phyloP scores from a whole-genome alignment of 306 rosid genomes.

The Astragalus glycyphyllos region DNA sequence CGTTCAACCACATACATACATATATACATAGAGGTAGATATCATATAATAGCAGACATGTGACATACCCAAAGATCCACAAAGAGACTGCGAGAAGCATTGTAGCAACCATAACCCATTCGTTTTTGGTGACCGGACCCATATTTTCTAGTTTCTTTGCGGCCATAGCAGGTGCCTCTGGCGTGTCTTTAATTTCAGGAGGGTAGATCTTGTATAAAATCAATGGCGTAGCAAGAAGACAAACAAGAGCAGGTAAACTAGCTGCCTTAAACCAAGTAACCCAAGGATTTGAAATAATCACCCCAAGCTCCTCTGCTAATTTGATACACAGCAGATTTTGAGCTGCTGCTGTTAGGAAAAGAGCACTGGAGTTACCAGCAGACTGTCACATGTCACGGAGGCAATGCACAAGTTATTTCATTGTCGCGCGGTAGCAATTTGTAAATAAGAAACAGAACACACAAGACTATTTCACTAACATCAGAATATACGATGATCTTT shows the following conservation, averaged over 20 bases:
- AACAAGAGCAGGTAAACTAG: constrained; percentile 79
- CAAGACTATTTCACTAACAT: constrained; percentile 8
- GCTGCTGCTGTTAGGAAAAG: constrained; percentile 99
- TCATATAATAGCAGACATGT: background rate
- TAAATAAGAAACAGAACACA: constrained; percentile 28
- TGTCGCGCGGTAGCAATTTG: constrained; percentile 31
- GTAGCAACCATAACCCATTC: constrained; percentile 91
- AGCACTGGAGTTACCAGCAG: constrained; percentile 95
- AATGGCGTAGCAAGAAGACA: constrained; percentile 82
- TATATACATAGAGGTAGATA: background rate
- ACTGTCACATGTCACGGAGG: constrained; percentile 65
- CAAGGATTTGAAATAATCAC: constrained; percentile 78
- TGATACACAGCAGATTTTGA: constrained; percentile 86
- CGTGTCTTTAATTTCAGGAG: constrained; percentile 93
- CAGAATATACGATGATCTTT: constrained; percentile 2
- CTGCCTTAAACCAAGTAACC: constrained; percentile 93
- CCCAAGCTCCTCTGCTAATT: constrained; percentile 90
- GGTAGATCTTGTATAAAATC: constrained; percentile 77
- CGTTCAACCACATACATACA: background rate
- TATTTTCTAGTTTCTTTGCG: constrained; percentile 68
- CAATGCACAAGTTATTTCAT: constrained; percentile 52
- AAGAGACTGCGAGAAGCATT: constrained; percentile 91
- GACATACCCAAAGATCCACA: constrained; percentile 96
- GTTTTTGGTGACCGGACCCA: constrained; percentile 81
- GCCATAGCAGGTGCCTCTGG: constrained; percentile 98